Evolutionary conservation across 768 basidiomycete species (phyloP).

Genomic region (Mycena galopus): DNA sequence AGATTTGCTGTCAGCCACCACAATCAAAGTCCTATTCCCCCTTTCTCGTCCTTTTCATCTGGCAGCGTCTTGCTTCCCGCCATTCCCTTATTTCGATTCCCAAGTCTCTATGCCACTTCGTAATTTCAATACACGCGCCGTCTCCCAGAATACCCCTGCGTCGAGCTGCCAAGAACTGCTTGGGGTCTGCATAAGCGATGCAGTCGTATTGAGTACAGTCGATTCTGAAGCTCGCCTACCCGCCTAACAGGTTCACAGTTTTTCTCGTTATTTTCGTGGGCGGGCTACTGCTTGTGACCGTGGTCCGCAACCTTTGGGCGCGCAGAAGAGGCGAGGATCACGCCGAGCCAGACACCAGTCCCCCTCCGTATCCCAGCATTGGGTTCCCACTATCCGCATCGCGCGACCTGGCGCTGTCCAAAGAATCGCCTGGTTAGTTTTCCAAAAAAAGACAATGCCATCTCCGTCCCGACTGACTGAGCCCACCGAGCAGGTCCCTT

Average conservation of each 20-base stretch:
- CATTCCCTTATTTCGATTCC: background rate
- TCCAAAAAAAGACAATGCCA: conserved; percentile 12
- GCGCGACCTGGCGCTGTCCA: background rate
- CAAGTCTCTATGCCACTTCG: conserved; percentile 9
- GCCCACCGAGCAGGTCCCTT: background rate
- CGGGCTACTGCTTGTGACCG: conserved; percentile 8
- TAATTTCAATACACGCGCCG: conserved; percentile 6
- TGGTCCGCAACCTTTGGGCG: conserved; percentile 22
- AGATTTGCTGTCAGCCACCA: conserved; percentile 22
- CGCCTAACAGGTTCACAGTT: background rate
- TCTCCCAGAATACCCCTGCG: conserved; percentile 16
- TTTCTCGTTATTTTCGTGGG: conserved; percentile 14
- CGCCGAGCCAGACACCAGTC: background rate
- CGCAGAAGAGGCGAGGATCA: background rate
- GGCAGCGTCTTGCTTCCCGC: conserved; percentile 2
- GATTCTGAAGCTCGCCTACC: background rate
- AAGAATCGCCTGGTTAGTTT: conserved; percentile 18
- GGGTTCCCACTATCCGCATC: conserved; percentile 20
- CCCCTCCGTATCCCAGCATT: conserved; percentile 25
- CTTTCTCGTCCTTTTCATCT: background rate
- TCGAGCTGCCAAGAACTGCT: conserved; percentile 5
- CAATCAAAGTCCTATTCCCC: background rate
- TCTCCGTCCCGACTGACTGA: conserved; percentile 9
- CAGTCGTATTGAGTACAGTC: conserved; percentile 12
- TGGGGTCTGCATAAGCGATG: conserved; percentile 16